Evolutionary conservation across 176 grass and related monocot genomes (phyloP), one percentile per base, ranked within the genome.

Genomic region (Juncus inflexus): DNA sequence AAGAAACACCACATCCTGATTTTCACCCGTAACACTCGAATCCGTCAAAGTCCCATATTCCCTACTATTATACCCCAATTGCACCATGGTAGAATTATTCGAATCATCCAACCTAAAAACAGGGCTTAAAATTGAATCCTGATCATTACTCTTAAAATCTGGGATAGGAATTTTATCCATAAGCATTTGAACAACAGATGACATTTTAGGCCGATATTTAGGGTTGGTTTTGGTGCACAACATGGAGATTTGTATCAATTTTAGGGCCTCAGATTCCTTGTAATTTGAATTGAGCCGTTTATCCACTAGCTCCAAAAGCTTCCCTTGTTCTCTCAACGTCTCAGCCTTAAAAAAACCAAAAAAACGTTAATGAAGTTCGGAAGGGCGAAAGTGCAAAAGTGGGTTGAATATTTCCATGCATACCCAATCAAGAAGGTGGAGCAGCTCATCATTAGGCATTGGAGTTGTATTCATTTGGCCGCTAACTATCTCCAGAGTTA

Each of bases 361-460:
- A 9, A 9, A 47, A 47, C 0, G 9, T 67, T 67, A 51, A 51
- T 51, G 12, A 11, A 19, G 41, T 65, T 65, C 41, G 49, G 19
- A 45, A 65, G 49, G 42, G 40, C 16, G 62, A 35, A 65, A 64
- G 19, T 64, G 40, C 1, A 47, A 67, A 7, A 4, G 16, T 12
- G 6, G 4, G 15, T 12, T 50, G 43, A 49, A 4, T 12, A 51
- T 12, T 15, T 68, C 6, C 42, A 54, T 35, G 42, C 39, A 59
- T 95, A 95, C 90, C 90, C 58, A 82, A 72, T 95, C 86, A 72
- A 95, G 90, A 71, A 95, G 90, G 81, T 90, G 83, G 9, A 95
- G 49, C 59, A 82, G 84, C 63, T 90, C 80, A 13, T 95, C 80
- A 70, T 64, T 61, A 42, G 74, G 79, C 59, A 78, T 77, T 60